phyloP scores from a whole-genome alignment of 2,329 filamentous ascomycete species.

The Monosporascus sp. region DNA sequence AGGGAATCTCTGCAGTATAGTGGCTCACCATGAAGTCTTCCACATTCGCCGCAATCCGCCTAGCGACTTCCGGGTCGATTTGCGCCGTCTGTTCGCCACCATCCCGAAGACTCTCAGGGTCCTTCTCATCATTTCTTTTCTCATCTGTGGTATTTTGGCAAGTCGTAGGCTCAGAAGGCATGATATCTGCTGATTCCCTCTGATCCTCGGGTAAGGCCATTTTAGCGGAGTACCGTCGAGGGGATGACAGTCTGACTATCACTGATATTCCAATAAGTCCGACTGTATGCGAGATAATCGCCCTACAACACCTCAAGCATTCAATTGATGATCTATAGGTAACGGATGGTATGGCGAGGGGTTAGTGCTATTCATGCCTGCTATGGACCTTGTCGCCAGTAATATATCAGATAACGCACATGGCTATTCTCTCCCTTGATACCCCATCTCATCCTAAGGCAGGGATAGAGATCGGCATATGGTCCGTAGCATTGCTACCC shows the following conservation, averaged over 20 bases:
- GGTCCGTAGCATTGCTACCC: not conserved
- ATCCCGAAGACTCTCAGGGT: conserved; percentile 5
- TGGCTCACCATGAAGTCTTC: conserved; percentile 24
- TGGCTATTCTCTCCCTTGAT: no score
- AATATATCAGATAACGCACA: no score
- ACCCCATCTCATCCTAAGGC: not conserved
- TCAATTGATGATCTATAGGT: not conserved
- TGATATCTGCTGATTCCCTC: not conserved
- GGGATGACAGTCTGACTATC: no score
- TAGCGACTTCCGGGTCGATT: conserved; percentile 19
- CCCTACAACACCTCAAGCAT: not conserved
- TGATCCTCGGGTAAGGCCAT: not conserved
- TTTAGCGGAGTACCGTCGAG: not conserved
- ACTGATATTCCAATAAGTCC: no score
- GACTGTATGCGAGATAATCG: not conserved
- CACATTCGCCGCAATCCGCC: conserved; percentile 22
- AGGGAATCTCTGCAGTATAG: not conserved
- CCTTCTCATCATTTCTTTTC: conserved; percentile 15
- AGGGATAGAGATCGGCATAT: not conserved
- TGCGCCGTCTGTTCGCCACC: conserved; percentile 10
- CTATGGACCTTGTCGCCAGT: no score
- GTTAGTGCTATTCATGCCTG: no score
- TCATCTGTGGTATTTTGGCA: conserved; percentile 6
- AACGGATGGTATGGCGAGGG: no score
- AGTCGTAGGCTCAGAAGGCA: conserved; percentile 1